Conservation (phyloP, 179 eudicot genomes). For the Spinacia oleracea region DNA sequence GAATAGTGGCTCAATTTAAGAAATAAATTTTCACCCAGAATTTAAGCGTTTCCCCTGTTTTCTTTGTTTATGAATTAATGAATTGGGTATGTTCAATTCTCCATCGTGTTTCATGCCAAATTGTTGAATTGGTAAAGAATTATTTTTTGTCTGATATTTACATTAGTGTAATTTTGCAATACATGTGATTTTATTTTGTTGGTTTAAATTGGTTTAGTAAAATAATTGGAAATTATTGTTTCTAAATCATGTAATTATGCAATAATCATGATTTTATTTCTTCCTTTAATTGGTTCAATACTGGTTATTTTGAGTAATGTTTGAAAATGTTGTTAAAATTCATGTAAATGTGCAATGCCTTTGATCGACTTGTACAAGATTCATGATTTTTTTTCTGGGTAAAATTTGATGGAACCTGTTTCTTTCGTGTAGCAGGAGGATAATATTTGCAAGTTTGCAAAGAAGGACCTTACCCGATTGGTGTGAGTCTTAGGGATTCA, state of each 20-base stretch:
- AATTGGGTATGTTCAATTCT: too few species aligned
- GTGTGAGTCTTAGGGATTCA: slow-evolving; percentile 53
- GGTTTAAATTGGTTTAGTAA: background rate
- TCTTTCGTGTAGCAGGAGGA: slow-evolving; percentile 34
- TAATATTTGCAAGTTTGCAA: slow-evolving; percentile 45
- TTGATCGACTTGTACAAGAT: background rate
- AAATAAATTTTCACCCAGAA: too few species aligned
- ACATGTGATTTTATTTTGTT: background rate
- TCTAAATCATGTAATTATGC: background rate
- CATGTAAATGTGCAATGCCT: background rate
- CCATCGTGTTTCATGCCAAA: too few species aligned
- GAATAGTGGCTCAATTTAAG: too few species aligned
- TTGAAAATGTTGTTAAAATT: background rate
- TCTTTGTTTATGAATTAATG: too few species aligned
- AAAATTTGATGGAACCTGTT: background rate
- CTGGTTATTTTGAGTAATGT: background rate
- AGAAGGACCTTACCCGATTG: slow-evolving; percentile 47
- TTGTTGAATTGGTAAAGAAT: too few species aligned
- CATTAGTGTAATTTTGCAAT: too few species aligned
- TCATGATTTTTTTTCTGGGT: background rate
- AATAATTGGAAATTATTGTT: too few species aligned
- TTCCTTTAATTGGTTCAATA: too few species aligned
- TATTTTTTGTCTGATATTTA: too few species aligned
- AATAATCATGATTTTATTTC: background rate
- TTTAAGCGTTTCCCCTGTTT: too few species aligned